Percentiles rank a stretch among this genome's conserved stretches.
These are phyloP conservation scores for Leccinellum rugosiceps DNA, from an alignment of 768 basidiomycete species.

Conservation along the genomic window DNA sequence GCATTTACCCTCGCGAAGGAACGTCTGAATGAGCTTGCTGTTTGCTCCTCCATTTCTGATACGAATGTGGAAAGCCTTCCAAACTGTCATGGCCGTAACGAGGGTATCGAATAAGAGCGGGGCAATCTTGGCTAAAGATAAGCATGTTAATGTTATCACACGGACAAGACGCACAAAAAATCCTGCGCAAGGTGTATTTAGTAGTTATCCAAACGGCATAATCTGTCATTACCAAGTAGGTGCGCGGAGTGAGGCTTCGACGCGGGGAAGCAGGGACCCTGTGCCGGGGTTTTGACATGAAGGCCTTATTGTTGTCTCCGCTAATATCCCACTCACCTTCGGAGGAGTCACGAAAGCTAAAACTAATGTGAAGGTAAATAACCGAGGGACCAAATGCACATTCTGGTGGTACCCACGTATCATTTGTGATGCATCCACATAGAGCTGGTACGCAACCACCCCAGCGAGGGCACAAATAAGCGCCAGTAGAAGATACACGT, in stretches of 20 bases:
- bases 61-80: conserved; percentile 75
- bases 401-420: conserved; percentile 44
- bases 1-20: conserved; percentile 68
- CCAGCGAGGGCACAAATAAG: conserved; percentile 67
- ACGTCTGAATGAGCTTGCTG: conserved; percentile 79
- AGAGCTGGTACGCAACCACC: conserved; percentile 78
- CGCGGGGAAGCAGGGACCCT: conserved; percentile 75
- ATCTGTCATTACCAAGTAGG: conserved; percentile 56
- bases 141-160: not conserved
- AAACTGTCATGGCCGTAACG: conserved; percentile 76
- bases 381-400: not conserved
- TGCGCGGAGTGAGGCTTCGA: conserved; percentile 83
- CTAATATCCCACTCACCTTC: conserved; percentile 39
- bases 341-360: conserved; percentile 64
- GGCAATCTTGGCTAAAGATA: conserved; percentile 53
- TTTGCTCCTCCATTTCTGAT: conserved; percentile 72
- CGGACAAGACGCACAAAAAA: conserved; percentile 49
- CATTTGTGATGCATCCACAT: conserved; percentile 78
- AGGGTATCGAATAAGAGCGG: conserved; percentile 79
- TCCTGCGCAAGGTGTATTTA: conserved; percentile 32
- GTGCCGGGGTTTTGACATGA: conserved; percentile 30
- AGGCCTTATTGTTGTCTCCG: not conserved
- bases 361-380: conserved; percentile 37
- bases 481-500: conserved; percentile 59
- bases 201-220: not conserved